A percentile compares a stretch with the other conserved stretches of the same genome.
These are phyloP conservation scores for Sphenostylis stenocarpa DNA, from an alignment of 306 rosid species.

Conservation along the genomic window DNA sequence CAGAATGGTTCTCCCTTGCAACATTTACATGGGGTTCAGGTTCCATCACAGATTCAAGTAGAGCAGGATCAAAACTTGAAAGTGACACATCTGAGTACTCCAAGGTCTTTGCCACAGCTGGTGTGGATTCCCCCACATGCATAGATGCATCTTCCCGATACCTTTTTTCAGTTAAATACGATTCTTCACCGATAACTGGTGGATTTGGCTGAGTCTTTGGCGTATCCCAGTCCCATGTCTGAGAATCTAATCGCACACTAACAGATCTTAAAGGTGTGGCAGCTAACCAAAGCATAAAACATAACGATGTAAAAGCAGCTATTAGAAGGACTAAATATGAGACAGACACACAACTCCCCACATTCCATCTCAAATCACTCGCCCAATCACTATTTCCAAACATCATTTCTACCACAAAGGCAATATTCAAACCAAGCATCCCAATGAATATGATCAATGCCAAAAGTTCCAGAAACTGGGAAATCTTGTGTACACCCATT, in stretches of 20 bases:
- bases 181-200: conserved; percentile 28
- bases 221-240: conserved; percentile 52
- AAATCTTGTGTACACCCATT: conserved; percentile 79
- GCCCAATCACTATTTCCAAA: conserved; percentile 94
- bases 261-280: conserved; percentile 86
- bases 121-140: conserved; percentile 41
- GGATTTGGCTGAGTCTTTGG: conserved; percentile 41
- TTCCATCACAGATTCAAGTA: conserved; percentile 57
- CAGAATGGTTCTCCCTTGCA: conserved; percentile 46
- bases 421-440: conserved; percentile 77
- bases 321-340: conserved; percentile 58
- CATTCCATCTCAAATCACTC: conserved; percentile 66
- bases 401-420: conserved; percentile 82
- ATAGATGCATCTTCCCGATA: conserved; percentile 47
- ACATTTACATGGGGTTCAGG: conserved; percentile 44
- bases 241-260: conserved; percentile 52
- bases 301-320: conserved; percentile 61
- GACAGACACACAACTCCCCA: conserved; percentile 57
- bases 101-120: conserved; percentile 34
- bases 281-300: conserved; percentile 82
- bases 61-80: conserved; percentile 40
- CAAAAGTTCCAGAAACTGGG: conserved; percentile 74
- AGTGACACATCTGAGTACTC: conserved; percentile 49
- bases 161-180: conserved; percentile 42
- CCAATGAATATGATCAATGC: conserved; percentile 65